Evolutionary conservation across 306 rosid genomes (phyloP).

Genomic region (Dalbergia oliveri): DNA sequence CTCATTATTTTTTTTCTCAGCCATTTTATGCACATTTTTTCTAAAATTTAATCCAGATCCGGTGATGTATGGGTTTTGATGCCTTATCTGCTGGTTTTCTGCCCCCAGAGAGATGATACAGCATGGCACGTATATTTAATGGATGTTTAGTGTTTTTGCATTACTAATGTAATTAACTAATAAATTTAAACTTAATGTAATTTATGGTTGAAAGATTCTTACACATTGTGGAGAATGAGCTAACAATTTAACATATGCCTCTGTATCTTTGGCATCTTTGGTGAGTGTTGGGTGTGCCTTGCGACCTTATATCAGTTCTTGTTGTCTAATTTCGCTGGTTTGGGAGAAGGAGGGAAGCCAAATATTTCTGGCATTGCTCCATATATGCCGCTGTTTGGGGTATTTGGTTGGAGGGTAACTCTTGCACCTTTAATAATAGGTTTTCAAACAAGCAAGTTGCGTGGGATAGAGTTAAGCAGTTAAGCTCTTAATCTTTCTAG

Average conservation of each 20-base stretch:
- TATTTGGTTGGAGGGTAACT: too few species aligned
- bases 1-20: background rate
- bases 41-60: background rate
- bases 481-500: too few species aligned
- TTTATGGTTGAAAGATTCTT: constrained; percentile 19
- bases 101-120: background rate
- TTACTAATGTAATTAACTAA: background rate
- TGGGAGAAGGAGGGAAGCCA: too few species aligned
- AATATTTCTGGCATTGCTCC: too few species aligned
- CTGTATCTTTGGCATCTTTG: too few species aligned
- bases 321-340: too few species aligned
- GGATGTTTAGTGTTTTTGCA: constrained; percentile 28
- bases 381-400: too few species aligned
- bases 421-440: too few species aligned
- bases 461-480: too few species aligned
- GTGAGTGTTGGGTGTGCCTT: too few species aligned
- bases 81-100: constrained; percentile 10
- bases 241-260: background rate
- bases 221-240: constrained; percentile 4
- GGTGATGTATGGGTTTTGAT: background rate
- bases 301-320: too few species aligned
- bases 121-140: background rate
- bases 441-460: too few species aligned
- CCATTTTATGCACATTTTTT: constrained; percentile 5
- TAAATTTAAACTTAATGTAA: background rate